Base-by-base conservation (phyloP, 2,329 filamentous ascomycete genomes). In the Penicillium thymicola region DNA sequence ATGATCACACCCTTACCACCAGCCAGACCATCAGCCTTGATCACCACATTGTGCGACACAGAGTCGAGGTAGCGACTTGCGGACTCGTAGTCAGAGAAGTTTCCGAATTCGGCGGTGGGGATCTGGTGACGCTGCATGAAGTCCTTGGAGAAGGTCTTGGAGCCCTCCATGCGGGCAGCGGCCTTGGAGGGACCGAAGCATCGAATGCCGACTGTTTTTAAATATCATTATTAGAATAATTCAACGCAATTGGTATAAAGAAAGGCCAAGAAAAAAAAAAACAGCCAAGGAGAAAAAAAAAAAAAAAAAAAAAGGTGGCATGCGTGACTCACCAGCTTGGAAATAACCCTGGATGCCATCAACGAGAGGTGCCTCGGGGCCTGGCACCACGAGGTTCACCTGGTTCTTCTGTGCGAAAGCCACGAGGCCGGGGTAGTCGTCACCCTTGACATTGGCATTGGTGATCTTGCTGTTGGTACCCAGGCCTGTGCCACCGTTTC, bases 1-100 rank as follows among this genome's bases (percentile, higher is more conserved):
- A 97, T 89, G 51, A 97, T 90, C 58, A 99, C 94, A 63, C 94
- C 94, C 78, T 99, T 99, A 47, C 94, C 94, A 57, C 90, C 94
- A 30, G 94, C 94, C 51, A 97, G 80, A 16, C 94, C 94, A 51
- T 86, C 89, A 4, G 93, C 94, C 79, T 97, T 99, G 80, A 99
- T 93, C 49, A 97, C 93, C 43, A 96, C 85, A 63, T 87, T 81
- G 72, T 94, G 87, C 49, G 79, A 73, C 45, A 92, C 78, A 8
- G 76, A 80, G 63, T 92, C 86, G 50, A 97, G 78, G 72, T 97
- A 95, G 65, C 84, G 77, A 63, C 81, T 79, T 14, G 92, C 92
- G 45, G 84, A 78, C 54, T 88, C 83, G 74, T 89, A 92, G 67
- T 89, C 82, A 72, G 81, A 85, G 71, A 97, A 97, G 78, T 95